phyloP scores from a whole-genome alignment of 2,329 filamentous ascomycete species.

The Colletotrichum cereale region DNA sequence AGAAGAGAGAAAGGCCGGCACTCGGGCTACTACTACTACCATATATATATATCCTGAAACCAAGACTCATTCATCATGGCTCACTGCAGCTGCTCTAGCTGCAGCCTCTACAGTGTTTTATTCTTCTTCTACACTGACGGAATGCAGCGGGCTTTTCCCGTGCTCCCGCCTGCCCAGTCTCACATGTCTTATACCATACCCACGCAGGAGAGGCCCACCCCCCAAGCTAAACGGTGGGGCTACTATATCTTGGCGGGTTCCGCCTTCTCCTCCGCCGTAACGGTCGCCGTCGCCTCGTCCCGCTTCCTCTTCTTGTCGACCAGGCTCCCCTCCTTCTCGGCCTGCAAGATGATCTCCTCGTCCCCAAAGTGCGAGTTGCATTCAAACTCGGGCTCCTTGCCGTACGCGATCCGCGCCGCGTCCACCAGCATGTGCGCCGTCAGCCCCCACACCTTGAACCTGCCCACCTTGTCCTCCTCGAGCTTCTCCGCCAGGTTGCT shows the following conservation, averaged over 20 bases:
- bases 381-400: slow-evolving; percentile 86
- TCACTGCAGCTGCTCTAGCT: slow-evolving; percentile 24
- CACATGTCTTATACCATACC: not conserved
- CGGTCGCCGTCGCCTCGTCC: slow-evolving; percentile 42
- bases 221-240: not conserved
- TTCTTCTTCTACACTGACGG: slow-evolving; percentile 9
- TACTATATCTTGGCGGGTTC: slow-evolving; percentile 40
- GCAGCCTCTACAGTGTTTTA: slow-evolving; percentile 21
- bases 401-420: slow-evolving; percentile 86
- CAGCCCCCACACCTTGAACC: slow-evolving; percentile 95
- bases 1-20: not conserved
- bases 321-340: slow-evolving; percentile 59
- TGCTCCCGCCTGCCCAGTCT: not conserved
- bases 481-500: slow-evolving; percentile 57
- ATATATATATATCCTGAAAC: not conserved
- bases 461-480: slow-evolving; percentile 59
- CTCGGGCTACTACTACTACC: no score
- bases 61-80: slow-evolving; percentile 28
- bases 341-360: slow-evolving; percentile 61
- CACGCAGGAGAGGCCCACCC: no score
- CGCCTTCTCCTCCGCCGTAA: slow-evolving; percentile 44
- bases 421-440: slow-evolving; percentile 92
- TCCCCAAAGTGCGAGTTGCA: slow-evolving; percentile 68
- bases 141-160: no score
- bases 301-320: slow-evolving; percentile 57